These are phyloP conservation scores for Xylaria sp. DNA, from an alignment of 2,329 filamentous ascomycete genomes.

Conservation along the genomic window DNA sequence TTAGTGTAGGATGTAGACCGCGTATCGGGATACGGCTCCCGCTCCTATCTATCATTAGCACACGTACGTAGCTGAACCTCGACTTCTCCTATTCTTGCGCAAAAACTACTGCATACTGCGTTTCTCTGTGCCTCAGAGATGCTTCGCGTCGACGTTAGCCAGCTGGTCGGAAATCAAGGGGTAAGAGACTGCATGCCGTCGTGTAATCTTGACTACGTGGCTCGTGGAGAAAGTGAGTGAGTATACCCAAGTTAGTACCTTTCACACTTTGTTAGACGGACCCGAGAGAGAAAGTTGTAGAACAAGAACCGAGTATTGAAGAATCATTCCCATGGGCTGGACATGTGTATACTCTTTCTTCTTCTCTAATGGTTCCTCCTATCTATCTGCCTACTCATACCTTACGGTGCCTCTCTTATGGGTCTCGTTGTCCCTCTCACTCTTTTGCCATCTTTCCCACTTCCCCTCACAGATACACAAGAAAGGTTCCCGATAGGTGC, in stretches of 20 bases:
- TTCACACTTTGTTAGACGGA: neutral
- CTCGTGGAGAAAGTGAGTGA: neutral
- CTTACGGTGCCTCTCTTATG: neutral
- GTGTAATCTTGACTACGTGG: neutral
- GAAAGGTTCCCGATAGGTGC: too few species aligned
- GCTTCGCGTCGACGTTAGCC: neutral
- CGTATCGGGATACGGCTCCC: neutral
- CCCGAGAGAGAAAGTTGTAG: neutral
- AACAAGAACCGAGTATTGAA: too few species aligned
- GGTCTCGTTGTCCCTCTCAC: too few species aligned
- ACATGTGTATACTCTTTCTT: neutral
- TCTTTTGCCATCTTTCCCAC: too few species aligned
- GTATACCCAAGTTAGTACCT: neutral
- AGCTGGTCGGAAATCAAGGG: neutral
- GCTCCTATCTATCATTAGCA: slow-evolving; percentile 2
- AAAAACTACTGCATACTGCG: neutral
- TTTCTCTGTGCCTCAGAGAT: slow-evolving; percentile 14
- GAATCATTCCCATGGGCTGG: too few species aligned
- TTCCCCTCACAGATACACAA: too few species aligned
- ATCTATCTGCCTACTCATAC: neutral
- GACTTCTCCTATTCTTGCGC: neutral
- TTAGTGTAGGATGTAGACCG: neutral
- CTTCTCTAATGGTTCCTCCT: neutral
- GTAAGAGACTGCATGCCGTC: neutral
- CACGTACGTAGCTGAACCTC: neutral